Evolutionary conservation across 345 rosid species (phyloP), one percentile per base, ranked within the genome.

Genomic region (Eucalyptus sp.): DNA sequence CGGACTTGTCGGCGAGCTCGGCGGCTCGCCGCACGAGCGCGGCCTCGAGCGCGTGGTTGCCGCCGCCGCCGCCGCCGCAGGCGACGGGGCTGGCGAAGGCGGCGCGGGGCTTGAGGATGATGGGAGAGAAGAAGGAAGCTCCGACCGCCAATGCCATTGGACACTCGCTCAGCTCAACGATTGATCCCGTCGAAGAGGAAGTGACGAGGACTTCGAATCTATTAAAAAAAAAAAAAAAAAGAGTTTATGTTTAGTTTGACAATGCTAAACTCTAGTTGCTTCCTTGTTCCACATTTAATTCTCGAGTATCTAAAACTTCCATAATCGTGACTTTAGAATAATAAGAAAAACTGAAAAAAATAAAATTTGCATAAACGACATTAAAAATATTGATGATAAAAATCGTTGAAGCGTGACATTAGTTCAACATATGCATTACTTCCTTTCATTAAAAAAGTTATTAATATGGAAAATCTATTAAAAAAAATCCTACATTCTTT

Each of bases 1-100:
- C 95, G 49, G 99, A 98, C 86, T 71, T 94, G 87, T 97, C 98
- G 17, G 98, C 91, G 46, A 97, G 84, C 29, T 92, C 92, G 87
- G 95, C 96, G 50, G 99, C 97, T 86, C 96, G 98, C 87, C 89
- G 92, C 86, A 97, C 92, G 92, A 90, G 94, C 2, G 90, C 81
- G 5, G 97, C 94, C 87, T 97, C 98, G 41, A 54, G 92, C 2
- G 92, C 54, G 90, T 93, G 88, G 88, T 81, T 60, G 88, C 52
- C 51, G 87, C 46, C 86, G 50, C 56, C 52, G 88, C 86, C 80
- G 88, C 52, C 51, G 88, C 44, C 83, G 43, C 54, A 41, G 87
- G 64, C 60, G 86, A 92, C 91, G 41, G 90, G 48, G 48, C 25
- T 76, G 48, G 83, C 48, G 27, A 41, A 37, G 43, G 83, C 25